Conservation (phyloP, 306 rosid genomes). For the Coriaria nepalensis region DNA sequence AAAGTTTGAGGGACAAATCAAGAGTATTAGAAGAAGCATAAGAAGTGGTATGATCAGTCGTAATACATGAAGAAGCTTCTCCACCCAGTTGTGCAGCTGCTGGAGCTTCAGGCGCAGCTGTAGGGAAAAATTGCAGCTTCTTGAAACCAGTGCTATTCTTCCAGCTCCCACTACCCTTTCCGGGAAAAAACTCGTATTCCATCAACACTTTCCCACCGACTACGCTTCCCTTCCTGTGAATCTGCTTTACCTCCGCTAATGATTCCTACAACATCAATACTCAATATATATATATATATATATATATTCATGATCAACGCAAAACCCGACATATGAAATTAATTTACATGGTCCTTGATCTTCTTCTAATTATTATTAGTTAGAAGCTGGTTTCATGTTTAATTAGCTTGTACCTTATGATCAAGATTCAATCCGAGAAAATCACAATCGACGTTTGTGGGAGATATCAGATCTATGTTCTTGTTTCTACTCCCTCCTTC, state of each 20-base stretch:
- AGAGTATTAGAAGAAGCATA: slow-evolving; percentile 24
- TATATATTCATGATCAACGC: not conserved
- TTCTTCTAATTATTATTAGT: too few relatives aligned
- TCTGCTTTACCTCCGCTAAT: slow-evolving; percentile 46
- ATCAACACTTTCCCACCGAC: slow-evolving; percentile 25
- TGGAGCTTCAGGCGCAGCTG: slow-evolving; percentile 11
- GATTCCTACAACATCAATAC: slow-evolving; percentile 14
- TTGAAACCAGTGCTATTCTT: slow-evolving; percentile 26
- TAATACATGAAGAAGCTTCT: slow-evolving; percentile 42
- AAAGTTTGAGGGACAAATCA: slow-evolving; percentile 86
- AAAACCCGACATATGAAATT: slow-evolving; percentile 1
- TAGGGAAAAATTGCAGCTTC: slow-evolving; percentile 19
- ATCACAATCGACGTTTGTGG: slow-evolving; percentile 17
- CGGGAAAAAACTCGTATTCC: slow-evolving; percentile 83
- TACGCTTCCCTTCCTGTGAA: slow-evolving; percentile 48
- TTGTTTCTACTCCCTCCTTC: slow-evolving; percentile 11
- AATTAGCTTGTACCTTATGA: slow-evolving; percentile 19
- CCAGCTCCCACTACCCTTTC: slow-evolving; percentile 19
- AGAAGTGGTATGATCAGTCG: slow-evolving; percentile 12
- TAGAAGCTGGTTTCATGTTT: not conserved
- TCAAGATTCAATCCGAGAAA: slow-evolving; percentile 21
- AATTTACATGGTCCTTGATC: not conserved
- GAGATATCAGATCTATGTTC: slow-evolving; percentile 8
- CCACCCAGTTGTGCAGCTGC: slow-evolving; percentile 22
- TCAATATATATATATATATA: not conserved